Evolutionary conservation across 192 early-diverging fungal species (phyloP).

Genomic region (Chytriomyces sp.): DNA sequence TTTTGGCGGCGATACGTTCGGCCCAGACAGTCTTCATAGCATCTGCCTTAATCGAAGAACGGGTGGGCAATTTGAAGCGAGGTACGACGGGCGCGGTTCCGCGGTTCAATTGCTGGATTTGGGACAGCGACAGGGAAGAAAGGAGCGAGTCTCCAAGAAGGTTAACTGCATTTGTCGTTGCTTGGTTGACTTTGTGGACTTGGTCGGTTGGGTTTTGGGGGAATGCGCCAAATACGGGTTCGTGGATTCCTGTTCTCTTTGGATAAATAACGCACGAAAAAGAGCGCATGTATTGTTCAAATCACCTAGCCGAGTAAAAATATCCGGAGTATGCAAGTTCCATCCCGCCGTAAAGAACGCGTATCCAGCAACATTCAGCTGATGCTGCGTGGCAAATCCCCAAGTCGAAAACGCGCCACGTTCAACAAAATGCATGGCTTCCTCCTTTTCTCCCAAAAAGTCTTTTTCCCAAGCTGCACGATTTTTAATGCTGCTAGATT

Average conservation of each 20-base stretch:
- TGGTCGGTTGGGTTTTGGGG: constrained; percentile 9
- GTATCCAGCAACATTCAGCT: constrained; percentile 47
- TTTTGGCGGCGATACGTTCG: neutral
- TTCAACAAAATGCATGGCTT: constrained; percentile 21
- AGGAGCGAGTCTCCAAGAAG: constrained; percentile 36
- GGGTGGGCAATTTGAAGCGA: constrained; percentile 37
- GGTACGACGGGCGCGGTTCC: constrained; percentile 18
- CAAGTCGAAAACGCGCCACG: constrained; percentile 44
- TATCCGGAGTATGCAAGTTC: constrained; percentile 51
- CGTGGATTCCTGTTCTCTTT: constrained; percentile 50
- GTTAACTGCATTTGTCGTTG: constrained; percentile 33
- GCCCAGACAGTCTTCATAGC: constrained; percentile 19
- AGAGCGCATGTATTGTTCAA: neutral
- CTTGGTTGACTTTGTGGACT: constrained; percentile 30
- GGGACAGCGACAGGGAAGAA: constrained; percentile 26
- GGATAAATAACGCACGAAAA: neutral
- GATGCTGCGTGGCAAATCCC: constrained; percentile 43
- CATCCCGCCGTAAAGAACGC: constrained; percentile 53
- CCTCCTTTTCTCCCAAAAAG: constrained; percentile 41
- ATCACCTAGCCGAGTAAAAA: constrained; percentile 51
- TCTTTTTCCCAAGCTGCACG: constrained; percentile 23
- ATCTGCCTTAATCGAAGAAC: constrained; percentile 29
- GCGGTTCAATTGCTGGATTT: constrained; percentile 41
- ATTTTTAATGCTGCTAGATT: neutral
- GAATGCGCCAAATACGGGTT: constrained; percentile 54